Evolutionary conservation across 1,139 yeast genomes (phyloP).

Genomic region (Protomyces lactucae-debilis): DNA sequence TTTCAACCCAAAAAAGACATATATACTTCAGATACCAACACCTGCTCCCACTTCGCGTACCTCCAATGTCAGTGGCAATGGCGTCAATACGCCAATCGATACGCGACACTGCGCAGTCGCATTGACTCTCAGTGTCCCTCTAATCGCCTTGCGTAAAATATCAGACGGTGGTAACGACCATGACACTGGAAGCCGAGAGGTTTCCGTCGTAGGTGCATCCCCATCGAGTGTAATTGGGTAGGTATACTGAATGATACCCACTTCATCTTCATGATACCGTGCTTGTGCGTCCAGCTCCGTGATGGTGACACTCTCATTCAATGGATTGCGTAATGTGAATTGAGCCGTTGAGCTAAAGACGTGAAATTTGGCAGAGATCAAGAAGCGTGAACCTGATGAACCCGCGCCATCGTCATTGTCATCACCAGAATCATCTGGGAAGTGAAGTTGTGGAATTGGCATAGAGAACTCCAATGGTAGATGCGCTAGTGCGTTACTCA

Average conservation of each 20-base stretch:
- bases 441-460: slow-evolving; percentile 9
- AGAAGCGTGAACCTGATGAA: neutral
- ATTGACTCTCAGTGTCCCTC: slow-evolving; percentile 18
- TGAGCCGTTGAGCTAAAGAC: slow-evolving; percentile 13
- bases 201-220: slow-evolving; percentile 4
- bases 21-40: slow-evolving; percentile 3
- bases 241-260: slow-evolving; percentile 13
- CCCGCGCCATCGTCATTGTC: neutral
- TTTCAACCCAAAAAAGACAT: neutral
- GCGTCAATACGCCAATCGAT: slow-evolving; percentile 5
- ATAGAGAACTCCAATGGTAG: slow-evolving; percentile 3
- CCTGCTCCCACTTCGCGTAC: slow-evolving; percentile 18
- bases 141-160: slow-evolving; percentile 12
- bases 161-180: slow-evolving; percentile 23
- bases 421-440: neutral
- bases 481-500: slow-evolving; percentile 10
- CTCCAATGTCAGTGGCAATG: neutral
- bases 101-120: slow-evolving; percentile 17
- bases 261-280: slow-evolving; percentile 9
- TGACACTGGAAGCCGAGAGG: slow-evolving; percentile 18
- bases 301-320: slow-evolving; percentile 8
- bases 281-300: slow-evolving; percentile 16
- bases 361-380: slow-evolving; percentile 23
- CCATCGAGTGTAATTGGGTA: slow-evolving; percentile 17
- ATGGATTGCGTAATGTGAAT: slow-evolving; percentile 19